Base-by-base conservation (phyloP, 352 stramenopile species). In the Phytophthora sansomeana region DNA sequence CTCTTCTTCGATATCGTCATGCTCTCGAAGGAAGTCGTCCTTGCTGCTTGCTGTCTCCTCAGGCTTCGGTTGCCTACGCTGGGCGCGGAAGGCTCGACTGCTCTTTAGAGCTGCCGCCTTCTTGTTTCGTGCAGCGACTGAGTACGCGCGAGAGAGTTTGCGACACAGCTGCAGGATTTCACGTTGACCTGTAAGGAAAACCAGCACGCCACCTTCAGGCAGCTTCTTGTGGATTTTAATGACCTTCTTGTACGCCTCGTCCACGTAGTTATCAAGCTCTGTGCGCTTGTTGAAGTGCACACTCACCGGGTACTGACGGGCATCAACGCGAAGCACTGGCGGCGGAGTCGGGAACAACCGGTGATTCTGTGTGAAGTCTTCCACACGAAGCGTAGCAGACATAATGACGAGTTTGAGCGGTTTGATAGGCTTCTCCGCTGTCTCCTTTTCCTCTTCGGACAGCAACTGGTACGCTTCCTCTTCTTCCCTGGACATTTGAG, bases 201-300 rank as follows among this genome's bases (percentile, higher is more conserved):
- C 95, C 8, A 99, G 85, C 36, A 99, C 93, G 10, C 95, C 97
- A 41, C 98, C 98, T 36, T 93, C 83, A 0, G 98, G 97, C n/a
- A 99, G 81, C 67, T 98, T 98, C 53, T 92, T 85, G 84, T 99
- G 98, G 59, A 99, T 99, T 74, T 98, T 98, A 19, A 96, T 64
- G 32, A 96, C 85, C 72, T 99, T 99, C 56, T 97, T 96, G 71
- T 98, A 98, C 7, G 96, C 94, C 32, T 92, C 96, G 33, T 89
- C 77, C 51, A 98, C 86, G 77, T 99, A 99, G 74, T 99, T 89
- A 38, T 98, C 86, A 52, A 99, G 75, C 63, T 99, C 97, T 1
- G 98, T 99, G 42, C 95, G 87, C 75, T 99, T 99, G 72, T 92
- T 98, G 72, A 99, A 99, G 81, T 99, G 97, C 54, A 99, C 90